These are phyloP conservation scores for Cercophora samala DNA, from an alignment of 495 filamentous ascomycete genomes.

Conservation along the genomic window DNA sequence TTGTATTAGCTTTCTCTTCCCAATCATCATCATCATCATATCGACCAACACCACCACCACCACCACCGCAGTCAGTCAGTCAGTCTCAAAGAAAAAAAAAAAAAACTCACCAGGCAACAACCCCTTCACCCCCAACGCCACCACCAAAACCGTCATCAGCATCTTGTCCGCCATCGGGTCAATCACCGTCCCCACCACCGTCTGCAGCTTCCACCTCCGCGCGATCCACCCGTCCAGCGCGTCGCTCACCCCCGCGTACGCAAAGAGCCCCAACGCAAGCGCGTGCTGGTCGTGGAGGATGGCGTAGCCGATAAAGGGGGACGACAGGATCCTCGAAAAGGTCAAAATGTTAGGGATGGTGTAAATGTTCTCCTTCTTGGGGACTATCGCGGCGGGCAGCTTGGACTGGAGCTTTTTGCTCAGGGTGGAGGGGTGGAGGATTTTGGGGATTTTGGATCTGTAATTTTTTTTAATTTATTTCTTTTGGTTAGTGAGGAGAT, in stretches of 20 bases:
- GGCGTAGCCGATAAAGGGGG: constrained; percentile 85
- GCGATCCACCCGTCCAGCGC: constrained; percentile 91
- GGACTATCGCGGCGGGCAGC: constrained; percentile 20
- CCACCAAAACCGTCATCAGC: constrained; percentile 87
- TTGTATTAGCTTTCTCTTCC: too few relatives aligned
- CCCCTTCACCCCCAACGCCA: constrained; percentile 76
- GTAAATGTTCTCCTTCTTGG: constrained; percentile 84
- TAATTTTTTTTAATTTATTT: too few relatives aligned
- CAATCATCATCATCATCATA: too few relatives aligned
- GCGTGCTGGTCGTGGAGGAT: constrained; percentile 77
- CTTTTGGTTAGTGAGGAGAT: neutral
- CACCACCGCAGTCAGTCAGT: too few relatives aligned
- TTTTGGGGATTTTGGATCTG: constrained; percentile 13
- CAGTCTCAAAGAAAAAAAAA: neutral
- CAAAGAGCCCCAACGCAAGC: constrained; percentile 77
- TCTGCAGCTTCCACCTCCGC: constrained; percentile 78
- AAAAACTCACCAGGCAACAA: constrained; percentile 66
- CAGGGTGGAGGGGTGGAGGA: constrained; percentile 12
- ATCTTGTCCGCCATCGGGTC: constrained; percentile 97
- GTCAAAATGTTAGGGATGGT: constrained; percentile 91
- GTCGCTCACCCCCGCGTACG: constrained; percentile 88
- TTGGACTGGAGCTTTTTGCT: constrained; percentile 50
- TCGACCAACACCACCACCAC: too few relatives aligned
- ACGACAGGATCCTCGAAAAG: constrained; percentile 76
- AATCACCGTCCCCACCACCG: constrained; percentile 93